Percentiles rank a stretch among this genome's conserved stretches.
phyloP scores from a whole-genome alignment of 495 filamentous ascomycete species.

The Sordaria brevicollis region DNA sequence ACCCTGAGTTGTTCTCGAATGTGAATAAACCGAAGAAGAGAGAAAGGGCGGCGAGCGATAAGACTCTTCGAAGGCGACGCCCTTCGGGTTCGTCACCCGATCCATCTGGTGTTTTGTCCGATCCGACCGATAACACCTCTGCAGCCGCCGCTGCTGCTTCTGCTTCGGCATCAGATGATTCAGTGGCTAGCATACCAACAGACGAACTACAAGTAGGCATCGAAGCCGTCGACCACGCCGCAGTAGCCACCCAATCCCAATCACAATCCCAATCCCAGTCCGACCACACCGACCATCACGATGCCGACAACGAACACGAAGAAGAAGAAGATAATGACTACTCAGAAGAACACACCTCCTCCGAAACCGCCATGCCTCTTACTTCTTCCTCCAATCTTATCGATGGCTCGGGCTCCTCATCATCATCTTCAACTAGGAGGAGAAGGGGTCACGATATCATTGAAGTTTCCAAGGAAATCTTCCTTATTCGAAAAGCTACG shows the following conservation, averaged over 20 bases:
- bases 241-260: too few relatives aligned
- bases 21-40: not conserved
- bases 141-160: not conserved
- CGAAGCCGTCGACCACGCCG: too few relatives aligned
- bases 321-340: not conserved
- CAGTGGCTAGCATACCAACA: not conserved
- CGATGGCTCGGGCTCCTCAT: too few relatives aligned
- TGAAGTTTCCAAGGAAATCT: conserved; percentile 53
- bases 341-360: not conserved
- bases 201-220: not conserved
- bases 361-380: not conserved
- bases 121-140: not conserved
- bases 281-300: too few relatives aligned
- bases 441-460: not conserved
- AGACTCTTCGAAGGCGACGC: not conserved
- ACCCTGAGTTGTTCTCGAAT: not conserved
- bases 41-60: not conserved
- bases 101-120: not conserved
- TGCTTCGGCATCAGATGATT: not conserved
- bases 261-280: too few relatives aligned
- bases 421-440: not conserved
- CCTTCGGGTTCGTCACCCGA: not conserved
- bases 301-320: not conserved
- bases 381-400: too few relatives aligned
- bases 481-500: conserved; percentile 62